Base-by-base conservation (phyloP, 2,329 filamentous ascomycete genomes). In the Ceratocystis variospora region DNA sequence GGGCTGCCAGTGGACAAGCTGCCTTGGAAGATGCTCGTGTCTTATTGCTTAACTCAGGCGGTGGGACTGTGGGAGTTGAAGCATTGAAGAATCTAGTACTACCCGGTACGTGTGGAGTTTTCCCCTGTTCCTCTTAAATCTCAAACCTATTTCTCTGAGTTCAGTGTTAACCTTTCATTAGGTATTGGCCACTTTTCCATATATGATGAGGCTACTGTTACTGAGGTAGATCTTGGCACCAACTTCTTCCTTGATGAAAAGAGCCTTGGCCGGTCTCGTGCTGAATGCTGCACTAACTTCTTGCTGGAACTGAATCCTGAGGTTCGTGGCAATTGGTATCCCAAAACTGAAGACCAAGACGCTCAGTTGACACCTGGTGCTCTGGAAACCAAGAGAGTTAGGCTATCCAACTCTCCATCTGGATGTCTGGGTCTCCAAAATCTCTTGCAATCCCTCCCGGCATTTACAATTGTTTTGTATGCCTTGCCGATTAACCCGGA, bases 71-170 rank as follows among this genome's bases (percentile, higher is more conserved):
- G 44, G 94, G 92, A 15, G 82, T 95, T 12, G 94, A 99, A 76
- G 87, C 92, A 0, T 81, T 99, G 69, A 99, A 99, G 80, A 99
- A 99, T 73, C 83, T 99, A n/a, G 89, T 99, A 2, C 79, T 99
- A 7, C 94, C 94, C 67, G 90, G 86, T 85, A 75, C 65, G 75
- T 31, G 37, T n/a, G 19, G 22, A 4, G 0, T 10, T 25, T 15
- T 59, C 17, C 17, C 10, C 10, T 4, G 62, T 48, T 22, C 48
- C 48, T 12, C 22, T 15, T 2, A 2, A n/a, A n/a, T 5, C 15
- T 15, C 8, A 7, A 17, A 2, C 5, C 53, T 5, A 5, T 59
- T 8, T 8, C 2, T 59, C 3, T 48, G 59, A 44, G 12, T 19
- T 10, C 5, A 22, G n/a, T 4, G 15, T 53, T 59, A 44, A 61